phyloP scores from a whole-genome alignment of 2,329 filamentous ascomycete genomes.

The Colletotrichum eleusines region DNA sequence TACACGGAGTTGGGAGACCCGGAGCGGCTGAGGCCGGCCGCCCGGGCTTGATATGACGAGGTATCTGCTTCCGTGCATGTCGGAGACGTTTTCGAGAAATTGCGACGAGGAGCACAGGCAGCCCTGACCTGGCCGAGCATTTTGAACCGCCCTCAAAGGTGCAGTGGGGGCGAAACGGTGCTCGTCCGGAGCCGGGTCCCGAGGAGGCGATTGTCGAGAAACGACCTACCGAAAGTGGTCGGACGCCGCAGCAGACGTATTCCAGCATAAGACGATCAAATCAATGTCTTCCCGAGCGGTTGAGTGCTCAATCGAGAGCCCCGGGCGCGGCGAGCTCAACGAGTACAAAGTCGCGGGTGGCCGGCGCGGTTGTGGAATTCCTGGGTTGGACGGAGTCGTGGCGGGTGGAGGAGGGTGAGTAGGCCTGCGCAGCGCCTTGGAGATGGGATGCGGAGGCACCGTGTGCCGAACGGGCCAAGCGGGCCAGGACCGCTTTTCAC shows the following conservation, averaged over 20 bases:
- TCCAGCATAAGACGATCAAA: conserved; percentile 14
- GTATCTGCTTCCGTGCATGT: conserved; percentile 4
- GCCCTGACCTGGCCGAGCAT: background rate
- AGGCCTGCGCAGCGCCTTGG: conserved; percentile 41
- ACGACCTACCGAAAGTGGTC: conserved; percentile 34
- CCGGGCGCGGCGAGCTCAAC: conserved; percentile 63
- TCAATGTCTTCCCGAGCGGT: conserved; percentile 36
- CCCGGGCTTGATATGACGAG: conserved; percentile 35
- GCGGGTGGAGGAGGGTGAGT: conserved; percentile 49
- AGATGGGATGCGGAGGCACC: conserved; percentile 42
- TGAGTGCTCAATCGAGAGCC: conserved; percentile 55
- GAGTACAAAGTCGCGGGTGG: conserved; percentile 73
- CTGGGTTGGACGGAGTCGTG: conserved; percentile 49
- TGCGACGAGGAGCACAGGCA: too few species aligned
- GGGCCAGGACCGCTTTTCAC: conserved; percentile 42
- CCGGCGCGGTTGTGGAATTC: conserved; percentile 51
- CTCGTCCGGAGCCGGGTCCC: conserved; percentile 20
- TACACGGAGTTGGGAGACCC: conserved; percentile 37
- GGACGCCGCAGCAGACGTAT: conserved; percentile 15
- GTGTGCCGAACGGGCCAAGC: conserved; percentile 42
- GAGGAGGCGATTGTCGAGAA: conserved; percentile 40
- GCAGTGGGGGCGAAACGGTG: conserved; percentile 27
- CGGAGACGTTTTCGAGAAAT: conserved; percentile 20
- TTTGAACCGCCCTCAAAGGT: conserved; percentile 11
- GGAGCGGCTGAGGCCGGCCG: conserved; percentile 15